phyloP scores from a whole-genome alignment of 164 flowering plant genomes.

The Nelumbo lutea region DNA sequence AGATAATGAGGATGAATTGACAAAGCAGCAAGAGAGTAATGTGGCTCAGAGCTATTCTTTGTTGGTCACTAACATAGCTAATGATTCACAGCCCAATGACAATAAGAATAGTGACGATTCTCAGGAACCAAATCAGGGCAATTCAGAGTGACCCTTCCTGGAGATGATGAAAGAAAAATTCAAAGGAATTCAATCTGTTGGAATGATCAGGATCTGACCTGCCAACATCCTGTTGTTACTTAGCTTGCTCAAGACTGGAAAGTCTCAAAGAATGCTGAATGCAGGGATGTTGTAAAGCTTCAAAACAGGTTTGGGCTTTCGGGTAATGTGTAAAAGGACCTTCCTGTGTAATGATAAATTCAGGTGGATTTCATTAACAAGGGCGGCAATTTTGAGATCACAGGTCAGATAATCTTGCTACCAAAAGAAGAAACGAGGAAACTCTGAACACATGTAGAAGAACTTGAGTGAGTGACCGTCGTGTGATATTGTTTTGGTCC shows the following conservation, averaged over 20 bases:
- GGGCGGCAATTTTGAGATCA: not conserved
- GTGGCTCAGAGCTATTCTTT: slow-evolving; percentile 24
- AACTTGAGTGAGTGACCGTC: too few species aligned
- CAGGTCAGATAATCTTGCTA: not conserved
- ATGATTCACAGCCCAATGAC: slow-evolving; percentile 8
- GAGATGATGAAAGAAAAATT: not conserved
- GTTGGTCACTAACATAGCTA: slow-evolving; percentile 22
- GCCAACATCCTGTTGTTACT: not conserved
- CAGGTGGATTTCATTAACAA: not conserved
- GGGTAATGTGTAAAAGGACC: not conserved
- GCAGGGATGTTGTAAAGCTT: not conserved
- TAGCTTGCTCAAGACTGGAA: not conserved
- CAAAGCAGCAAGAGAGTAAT: slow-evolving; percentile 14
- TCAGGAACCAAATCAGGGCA: slow-evolving; percentile 11
- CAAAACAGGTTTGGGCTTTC: not conserved
- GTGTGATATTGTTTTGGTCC: too few species aligned
- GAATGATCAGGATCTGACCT: not conserved
- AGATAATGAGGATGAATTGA: slow-evolving; percentile 20
- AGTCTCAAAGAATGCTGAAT: not conserved
- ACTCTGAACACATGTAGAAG: too few species aligned
- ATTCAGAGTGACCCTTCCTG: slow-evolving; percentile 7
- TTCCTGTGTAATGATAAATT: not conserved
- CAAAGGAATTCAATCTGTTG: not conserved
- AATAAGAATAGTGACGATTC: slow-evolving; percentile 6
- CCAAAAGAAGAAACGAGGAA: not conserved